Conservation (phyloP, 768 basidiomycete species). For the Gloeophyllum trabeum region DNA sequence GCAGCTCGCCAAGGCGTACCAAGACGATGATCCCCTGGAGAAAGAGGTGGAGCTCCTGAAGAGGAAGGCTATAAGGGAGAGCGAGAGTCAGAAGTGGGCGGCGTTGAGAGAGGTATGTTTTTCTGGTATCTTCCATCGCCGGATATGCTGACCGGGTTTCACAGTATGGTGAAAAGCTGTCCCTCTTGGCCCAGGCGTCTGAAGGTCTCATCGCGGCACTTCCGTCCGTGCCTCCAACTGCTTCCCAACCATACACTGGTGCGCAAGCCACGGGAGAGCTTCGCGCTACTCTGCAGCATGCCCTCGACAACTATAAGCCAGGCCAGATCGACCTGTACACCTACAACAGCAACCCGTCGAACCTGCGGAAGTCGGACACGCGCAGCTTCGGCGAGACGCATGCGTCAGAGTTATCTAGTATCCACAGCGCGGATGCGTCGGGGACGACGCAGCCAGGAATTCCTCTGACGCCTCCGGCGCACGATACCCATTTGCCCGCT, state of each 20-base stretch:
- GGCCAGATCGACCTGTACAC: constrained; percentile 46
- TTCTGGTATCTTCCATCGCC: constrained; percentile 2
- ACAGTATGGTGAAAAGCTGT: constrained; percentile 75
- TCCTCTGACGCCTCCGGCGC: constrained; percentile 27
- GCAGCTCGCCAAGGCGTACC: constrained; percentile 54
- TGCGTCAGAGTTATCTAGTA: constrained; percentile 55
- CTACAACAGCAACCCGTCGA: constrained; percentile 30
- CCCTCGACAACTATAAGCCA: constrained; percentile 68
- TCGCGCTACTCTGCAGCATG: constrained; percentile 66
- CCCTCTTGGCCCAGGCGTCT: constrained; percentile 63
- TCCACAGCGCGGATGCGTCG: constrained; percentile 23
- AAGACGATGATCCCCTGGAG: constrained; percentile 55
- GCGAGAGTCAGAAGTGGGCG: constrained; percentile 70
- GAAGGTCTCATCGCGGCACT: constrained; percentile 49
- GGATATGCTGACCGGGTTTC: constrained; percentile 4
- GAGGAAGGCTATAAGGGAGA: constrained; percentile 66
- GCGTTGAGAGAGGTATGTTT: constrained; percentile 61
- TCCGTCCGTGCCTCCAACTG: constrained; percentile 56
- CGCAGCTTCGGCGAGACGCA: constrained; percentile 82
- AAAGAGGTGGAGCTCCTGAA: constrained; percentile 62
- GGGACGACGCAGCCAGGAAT: constrained; percentile 21
- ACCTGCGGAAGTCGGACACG: constrained; percentile 61
- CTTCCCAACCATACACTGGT: constrained; percentile 45
- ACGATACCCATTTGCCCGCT: constrained; percentile 3
- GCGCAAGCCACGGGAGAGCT: constrained; percentile 52